Conservation (phyloP, 345 rosid species). For the Eutrema japonicum region DNA sequence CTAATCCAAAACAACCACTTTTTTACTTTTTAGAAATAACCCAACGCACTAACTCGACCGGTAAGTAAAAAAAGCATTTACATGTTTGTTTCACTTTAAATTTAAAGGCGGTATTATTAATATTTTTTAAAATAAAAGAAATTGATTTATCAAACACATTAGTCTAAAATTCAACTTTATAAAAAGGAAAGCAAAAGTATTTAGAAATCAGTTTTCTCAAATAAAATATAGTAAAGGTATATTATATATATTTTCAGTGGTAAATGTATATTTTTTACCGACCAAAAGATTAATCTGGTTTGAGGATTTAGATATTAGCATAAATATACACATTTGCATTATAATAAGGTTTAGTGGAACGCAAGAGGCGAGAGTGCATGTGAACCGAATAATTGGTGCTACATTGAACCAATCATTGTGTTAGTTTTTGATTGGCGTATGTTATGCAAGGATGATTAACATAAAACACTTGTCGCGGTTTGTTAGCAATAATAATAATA, state of each 20-base stretch:
- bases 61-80: slow-evolving; percentile 10
- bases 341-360: slow-evolving; percentile 23
- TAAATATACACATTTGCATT: slow-evolving; percentile 16
- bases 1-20: slow-evolving; percentile 14
- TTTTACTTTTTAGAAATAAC: slow-evolving; percentile 26
- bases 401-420: slow-evolving; percentile 37
- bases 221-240: background rate
- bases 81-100: slow-evolving; percentile 21
- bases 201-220: slow-evolving; percentile 1
- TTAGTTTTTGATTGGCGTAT: slow-evolving; percentile 21
- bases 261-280: background rate
- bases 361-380: slow-evolving; percentile 34
- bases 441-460: slow-evolving; percentile 29
- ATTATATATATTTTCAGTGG: background rate
- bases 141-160: background rate
- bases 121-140: background rate
- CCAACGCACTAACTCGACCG: slow-evolving; percentile 36
- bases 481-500: slow-evolving; percentile 8
- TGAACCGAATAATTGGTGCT: slow-evolving; percentile 39
- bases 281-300: background rate
- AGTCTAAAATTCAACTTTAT: background rate
- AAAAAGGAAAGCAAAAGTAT: background rate
- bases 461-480: slow-evolving; percentile 35
- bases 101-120: background rate
- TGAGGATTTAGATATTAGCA: slow-evolving; percentile 7